Base-by-base conservation (phyloP, 225 moss, liverwort and hornwort species). In the Sphagnum contortum region DNA sequence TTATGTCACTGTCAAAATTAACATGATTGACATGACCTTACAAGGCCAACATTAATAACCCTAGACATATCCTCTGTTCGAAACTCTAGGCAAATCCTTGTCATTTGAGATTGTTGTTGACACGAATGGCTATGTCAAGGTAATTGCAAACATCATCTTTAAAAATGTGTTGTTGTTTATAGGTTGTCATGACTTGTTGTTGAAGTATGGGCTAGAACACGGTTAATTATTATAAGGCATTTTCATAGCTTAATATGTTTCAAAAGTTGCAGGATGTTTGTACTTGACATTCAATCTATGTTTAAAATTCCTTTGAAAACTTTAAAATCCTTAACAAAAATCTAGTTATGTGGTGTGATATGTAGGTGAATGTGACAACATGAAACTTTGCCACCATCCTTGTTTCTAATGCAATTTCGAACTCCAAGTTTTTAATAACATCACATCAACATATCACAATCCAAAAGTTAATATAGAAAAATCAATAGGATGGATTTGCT, bases 71-170 rank as follows among this genome's bases (percentile, higher is more conserved):
- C 81, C 90, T 59, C 83, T 87, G 5, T 77, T 98, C 81, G 88
- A 89, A 83, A 80, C 79, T 14, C 64, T 98, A 48, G 90, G 90
- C 60, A 89, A 89, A 69, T 82, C 63, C 55, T 59, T 98, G 2
- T 80, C 92, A 55, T 98, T 79, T 49, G 92, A 98, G 83, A 90
- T 98, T 75, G 90, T 92, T 66, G 83, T 98, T 8, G 96, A 92
- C 62, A 66, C 87, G 68, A 98, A 98, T 61, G 96, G 96, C 53
- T 84, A 90, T 50, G 81, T 92, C 66, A 92, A 92, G 96, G 92
- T 96, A 87, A 65, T 55, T 46, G 7, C 5, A 49, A n/a, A n/a
- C 4, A 57, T 71, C 2, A 50, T 61, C 45, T n/a, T n/a, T 45
- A 47, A 14, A 74, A 49, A 3, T 47, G 5, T 57, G 5, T 9